Base-by-base conservation (phyloP, 371 early-diverging fungal species). In the Chytridiales sp. region DNA sequence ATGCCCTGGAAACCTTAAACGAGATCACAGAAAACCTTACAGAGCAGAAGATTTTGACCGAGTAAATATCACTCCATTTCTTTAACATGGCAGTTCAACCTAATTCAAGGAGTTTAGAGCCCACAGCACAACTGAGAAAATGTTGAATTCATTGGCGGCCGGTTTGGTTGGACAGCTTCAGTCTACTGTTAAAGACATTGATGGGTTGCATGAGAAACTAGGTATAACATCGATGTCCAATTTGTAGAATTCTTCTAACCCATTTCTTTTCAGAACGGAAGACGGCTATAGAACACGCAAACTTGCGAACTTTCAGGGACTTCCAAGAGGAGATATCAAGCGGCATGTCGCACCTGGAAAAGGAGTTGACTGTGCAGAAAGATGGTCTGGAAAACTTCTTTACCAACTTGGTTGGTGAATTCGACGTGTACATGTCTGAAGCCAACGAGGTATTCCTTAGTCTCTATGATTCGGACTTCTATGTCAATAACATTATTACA, bases 121-220 rank as follows among this genome's bases (percentile, higher is more conserved):
- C 0, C 81, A 84, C 59, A 72, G 74, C 9, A 64, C 67, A 19
- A 78, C 82, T 2, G 83, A 80, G 47, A 61, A 67, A 26, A 56
- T 68, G 26, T 60, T 83, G 8, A 67, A 84, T 53, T 35, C 67
- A 0, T 52, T 83, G 1, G 81, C 82, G 0, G 55, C 69, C 29
- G 75, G 69, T 0, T 61, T 83, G 22, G 76, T 75, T 1, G 35
- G 54, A 2, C 74, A 78, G 2, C 54, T 83, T 39, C 43, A 66
- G 24, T 58, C 66, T 8, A 80, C 76, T 42, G 70, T 80, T 31
- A 66, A 66, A 31, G 83, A 85, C 51, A 71, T 76, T 41, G 59
- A 74, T 17, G 74, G 77, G 8, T 66, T 85, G 19, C 78, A 80
- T 47, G 67, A 75, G 2, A 81, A 83, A 59, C 26, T 78, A 31